Base-by-base conservation (phyloP, 1,139 yeast species). In the Diutina siamensis region DNA sequence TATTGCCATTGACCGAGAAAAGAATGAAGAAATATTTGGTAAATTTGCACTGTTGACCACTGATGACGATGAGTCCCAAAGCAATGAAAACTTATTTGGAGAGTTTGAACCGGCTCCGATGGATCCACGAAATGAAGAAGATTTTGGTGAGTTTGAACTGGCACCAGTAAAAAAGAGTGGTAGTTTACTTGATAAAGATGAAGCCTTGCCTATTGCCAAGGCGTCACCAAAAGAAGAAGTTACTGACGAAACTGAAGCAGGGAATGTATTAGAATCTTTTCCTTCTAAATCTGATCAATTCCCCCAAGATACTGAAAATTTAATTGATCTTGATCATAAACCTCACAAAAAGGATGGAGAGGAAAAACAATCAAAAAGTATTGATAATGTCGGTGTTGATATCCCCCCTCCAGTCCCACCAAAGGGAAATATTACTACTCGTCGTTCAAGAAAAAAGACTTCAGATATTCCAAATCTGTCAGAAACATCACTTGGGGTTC, bases 391-490 rank as follows among this genome's bases (percentile, higher is more conserved):
- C n/a, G n/a, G n/a, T n/a, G n/a, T 12, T 36, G 28, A 36, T 3
- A 20, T 25, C 21, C 40, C 40, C 3, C 38, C 38, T 9, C 38
- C 38, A 19, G 38, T 35, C 5, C 38, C 38, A 17, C 38, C 38
- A 3, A 35, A 35, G 25, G 38, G 38, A 20, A 19, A 36, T 21
- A 20, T 36, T n/a, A 21, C 20, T 10, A 12, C 28, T 21, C 28
- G 28, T 13, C 15, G 28, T 7, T 25, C 28, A 25, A 25, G 5
- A 25, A 25, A 25, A 25, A n/a, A n/a, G n/a, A n/a, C n/a, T n/a
- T n/a, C n/a, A n/a, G n/a, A n/a, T n/a, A n/a, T n/a, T 33, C 35
- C 3, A 13, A 18, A 8, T 22, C 28, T 25, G 9, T 25, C 28
- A 25, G 28, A 25, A 25, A 5, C 28, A 25, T 25, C 28, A 7